These are phyloP conservation scores for Solanum peruvianum DNA, from an alignment of 257 asterid genomes.

Conservation along the genomic window DNA sequence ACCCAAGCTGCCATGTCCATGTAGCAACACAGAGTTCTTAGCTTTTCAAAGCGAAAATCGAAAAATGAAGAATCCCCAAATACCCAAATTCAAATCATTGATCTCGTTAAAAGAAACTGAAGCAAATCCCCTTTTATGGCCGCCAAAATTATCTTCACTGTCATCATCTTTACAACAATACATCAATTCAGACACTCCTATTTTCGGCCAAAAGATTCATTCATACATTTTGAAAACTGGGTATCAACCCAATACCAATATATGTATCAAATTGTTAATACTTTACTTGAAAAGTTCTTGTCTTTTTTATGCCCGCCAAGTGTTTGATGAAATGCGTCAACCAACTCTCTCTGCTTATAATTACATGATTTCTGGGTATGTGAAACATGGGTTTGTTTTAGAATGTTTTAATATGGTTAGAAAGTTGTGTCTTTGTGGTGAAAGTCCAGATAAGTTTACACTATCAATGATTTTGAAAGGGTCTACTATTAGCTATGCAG, in stretches of 20 bases:
- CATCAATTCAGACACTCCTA: slow-evolving; percentile 62
- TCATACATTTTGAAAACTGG: slow-evolving; percentile 65
- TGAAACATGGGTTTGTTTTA: slow-evolving; percentile 31
- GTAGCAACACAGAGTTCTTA: neutral
- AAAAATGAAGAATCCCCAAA: neutral
- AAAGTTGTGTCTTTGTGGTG: slow-evolving; percentile 27
- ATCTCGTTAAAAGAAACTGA: neutral
- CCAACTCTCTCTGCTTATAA: slow-evolving; percentile 71
- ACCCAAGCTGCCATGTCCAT: neutral
- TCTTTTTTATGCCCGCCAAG: slow-evolving; percentile 40
- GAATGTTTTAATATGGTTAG: slow-evolving; percentile 47
- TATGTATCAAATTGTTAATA: slow-evolving; percentile 64
- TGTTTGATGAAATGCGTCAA: slow-evolving; percentile 66
- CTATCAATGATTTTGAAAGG: slow-evolving; percentile 72
- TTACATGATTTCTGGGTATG: slow-evolving; percentile 69
- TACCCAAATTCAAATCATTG: neutral
- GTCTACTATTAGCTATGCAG: slow-evolving; percentile 23
- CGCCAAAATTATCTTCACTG: slow-evolving; percentile 15
- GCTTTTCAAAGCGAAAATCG: neutral
- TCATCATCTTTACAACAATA: slow-evolving; percentile 44
- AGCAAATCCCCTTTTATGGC: neutral
- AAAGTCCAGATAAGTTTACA: slow-evolving; percentile 60
- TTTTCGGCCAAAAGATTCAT: slow-evolving; percentile 70
- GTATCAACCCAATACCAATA: slow-evolving; percentile 42
- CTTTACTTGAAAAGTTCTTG: slow-evolving; percentile 38